Evolutionary conservation across 2,329 filamentous ascomycete species (phyloP).

Genomic region (Fusarium sp.): DNA sequence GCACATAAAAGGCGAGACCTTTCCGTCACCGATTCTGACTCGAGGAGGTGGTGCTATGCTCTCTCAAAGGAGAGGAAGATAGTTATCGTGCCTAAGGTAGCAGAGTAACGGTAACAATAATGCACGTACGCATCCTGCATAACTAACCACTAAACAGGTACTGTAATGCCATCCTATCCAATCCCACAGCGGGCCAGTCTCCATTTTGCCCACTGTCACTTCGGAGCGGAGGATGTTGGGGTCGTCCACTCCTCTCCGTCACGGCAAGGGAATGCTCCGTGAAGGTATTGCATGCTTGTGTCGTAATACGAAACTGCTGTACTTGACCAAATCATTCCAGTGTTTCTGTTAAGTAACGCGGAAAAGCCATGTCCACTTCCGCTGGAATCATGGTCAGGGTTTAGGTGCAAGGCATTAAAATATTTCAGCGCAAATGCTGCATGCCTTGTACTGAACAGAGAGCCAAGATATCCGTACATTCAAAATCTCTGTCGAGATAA

Average conservation of each 20-base stretch:
- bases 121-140: background rate
- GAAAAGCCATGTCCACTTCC: background rate
- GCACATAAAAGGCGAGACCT: background rate
- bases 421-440: background rate
- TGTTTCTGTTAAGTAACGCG: background rate
- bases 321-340: background rate
- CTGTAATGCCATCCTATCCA: background rate
- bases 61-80: background rate
- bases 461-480: background rate
- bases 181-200: slow-evolving; percentile 5
- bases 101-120: slow-evolving; percentile 2
- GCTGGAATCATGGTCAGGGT: background rate
- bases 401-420: background rate
- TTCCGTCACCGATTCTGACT: slow-evolving; percentile 3
- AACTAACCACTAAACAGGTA: background rate
- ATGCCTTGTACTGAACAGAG: background rate
- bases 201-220: background rate
- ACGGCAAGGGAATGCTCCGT: slow-evolving; percentile 1
- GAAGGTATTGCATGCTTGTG: background rate
- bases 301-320: slow-evolving; percentile 14
- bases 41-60: background rate
- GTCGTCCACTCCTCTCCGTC: slow-evolving; percentile 1
- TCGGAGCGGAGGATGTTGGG: background rate
- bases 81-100: background rate
- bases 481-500: background rate